Percentiles rank a stretch among this genome's conserved stretches.
These are phyloP conservation scores for Volutella citrinella DNA, from an alignment of 2,329 filamentous ascomycete species.

Conservation along the genomic window DNA sequence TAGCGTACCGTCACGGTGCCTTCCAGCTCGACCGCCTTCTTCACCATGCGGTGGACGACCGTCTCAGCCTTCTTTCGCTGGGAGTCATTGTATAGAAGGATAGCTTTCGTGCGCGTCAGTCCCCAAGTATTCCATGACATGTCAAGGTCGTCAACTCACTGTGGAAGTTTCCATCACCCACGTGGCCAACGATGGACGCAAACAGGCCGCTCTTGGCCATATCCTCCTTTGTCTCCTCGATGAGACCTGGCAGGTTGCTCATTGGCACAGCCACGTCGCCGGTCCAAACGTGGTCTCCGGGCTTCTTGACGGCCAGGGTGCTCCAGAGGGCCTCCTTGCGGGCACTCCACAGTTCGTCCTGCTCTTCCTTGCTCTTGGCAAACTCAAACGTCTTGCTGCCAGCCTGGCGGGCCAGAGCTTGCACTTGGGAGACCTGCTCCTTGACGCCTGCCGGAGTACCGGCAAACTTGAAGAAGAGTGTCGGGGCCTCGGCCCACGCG, in stretches of 20 bases:
- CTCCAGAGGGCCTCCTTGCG: conserved; percentile 83
- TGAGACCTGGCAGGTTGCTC: conserved; percentile 68
- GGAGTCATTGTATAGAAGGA: conserved; percentile 60
- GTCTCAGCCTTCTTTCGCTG: conserved; percentile 66
- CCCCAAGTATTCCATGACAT: not conserved
- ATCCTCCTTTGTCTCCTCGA: conserved; percentile 64
- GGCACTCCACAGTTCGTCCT: conserved; percentile 76
- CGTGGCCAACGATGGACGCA: conserved; percentile 63
- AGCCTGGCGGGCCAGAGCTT: conserved; percentile 56
- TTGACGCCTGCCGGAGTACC: conserved; percentile 69
- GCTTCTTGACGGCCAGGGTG: conserved; percentile 65
- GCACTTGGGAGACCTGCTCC: conserved; percentile 71
- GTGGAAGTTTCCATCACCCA: conserved; percentile 79
- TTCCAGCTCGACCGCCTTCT: conserved; percentile 79
- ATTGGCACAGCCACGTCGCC: conserved; percentile 85
- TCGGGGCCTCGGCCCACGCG: conserved; percentile 69
- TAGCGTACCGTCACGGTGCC: conserved; percentile 69
- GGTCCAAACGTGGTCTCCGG: conserved; percentile 75
- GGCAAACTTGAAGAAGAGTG: conserved; percentile 81
- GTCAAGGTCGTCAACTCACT: conserved; percentile 32
- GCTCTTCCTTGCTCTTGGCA: conserved; percentile 66
- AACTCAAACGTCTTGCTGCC: conserved; percentile 75
- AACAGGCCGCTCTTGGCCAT: conserved; percentile 42
- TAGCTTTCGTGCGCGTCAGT: conserved; percentile 34
- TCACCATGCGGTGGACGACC: conserved; percentile 80